phyloP scores from a whole-genome alignment of 441 rosid species.

The Viola pubescens region DNA sequence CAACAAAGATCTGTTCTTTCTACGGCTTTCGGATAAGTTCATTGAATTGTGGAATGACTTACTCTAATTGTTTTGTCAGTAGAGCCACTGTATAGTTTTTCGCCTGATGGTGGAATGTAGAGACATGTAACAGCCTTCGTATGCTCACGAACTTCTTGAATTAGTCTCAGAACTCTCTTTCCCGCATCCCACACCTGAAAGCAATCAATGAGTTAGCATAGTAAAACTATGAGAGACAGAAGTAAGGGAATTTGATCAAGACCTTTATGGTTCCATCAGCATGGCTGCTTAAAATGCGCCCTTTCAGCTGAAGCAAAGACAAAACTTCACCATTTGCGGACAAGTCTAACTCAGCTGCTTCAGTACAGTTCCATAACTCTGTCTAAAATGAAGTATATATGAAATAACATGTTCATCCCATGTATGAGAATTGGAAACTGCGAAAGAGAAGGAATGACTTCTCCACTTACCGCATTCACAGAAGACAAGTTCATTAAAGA shows the following conservation, averaged over 20 bases:
- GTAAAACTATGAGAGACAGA: background rate
- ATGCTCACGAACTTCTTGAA: slow-evolving; percentile 52
- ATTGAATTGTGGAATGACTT: slow-evolving; percentile 15
- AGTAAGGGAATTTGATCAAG: background rate
- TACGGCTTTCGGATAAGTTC: background rate
- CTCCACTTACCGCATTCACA: slow-evolving; percentile 49
- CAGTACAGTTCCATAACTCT: slow-evolving; percentile 52
- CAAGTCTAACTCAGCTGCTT: slow-evolving; percentile 35
- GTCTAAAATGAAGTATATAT: slow-evolving; percentile 26
- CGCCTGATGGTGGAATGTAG: slow-evolving; percentile 36
- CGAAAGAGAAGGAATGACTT: background rate
- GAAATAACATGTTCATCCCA: background rate
- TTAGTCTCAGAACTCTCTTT: slow-evolving; percentile 36
- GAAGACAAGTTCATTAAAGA: slow-evolving; percentile 50
- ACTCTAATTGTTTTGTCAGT: slow-evolving; percentile 61
- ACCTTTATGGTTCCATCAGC: slow-evolving; percentile 75
- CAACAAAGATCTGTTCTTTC: no score
- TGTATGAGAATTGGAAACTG: background rate
- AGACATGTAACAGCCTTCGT: slow-evolving; percentile 55
- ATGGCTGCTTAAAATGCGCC: slow-evolving; percentile 50
- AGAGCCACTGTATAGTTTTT: slow-evolving; percentile 57
- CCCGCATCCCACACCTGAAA: slow-evolving; percentile 50
- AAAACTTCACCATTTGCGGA: slow-evolving; percentile 47
- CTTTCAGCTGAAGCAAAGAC: slow-evolving; percentile 38
- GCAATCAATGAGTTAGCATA: background rate